phyloP scores from a whole-genome alignment of 208 protist species.

The Crithidia sp. region DNA sequence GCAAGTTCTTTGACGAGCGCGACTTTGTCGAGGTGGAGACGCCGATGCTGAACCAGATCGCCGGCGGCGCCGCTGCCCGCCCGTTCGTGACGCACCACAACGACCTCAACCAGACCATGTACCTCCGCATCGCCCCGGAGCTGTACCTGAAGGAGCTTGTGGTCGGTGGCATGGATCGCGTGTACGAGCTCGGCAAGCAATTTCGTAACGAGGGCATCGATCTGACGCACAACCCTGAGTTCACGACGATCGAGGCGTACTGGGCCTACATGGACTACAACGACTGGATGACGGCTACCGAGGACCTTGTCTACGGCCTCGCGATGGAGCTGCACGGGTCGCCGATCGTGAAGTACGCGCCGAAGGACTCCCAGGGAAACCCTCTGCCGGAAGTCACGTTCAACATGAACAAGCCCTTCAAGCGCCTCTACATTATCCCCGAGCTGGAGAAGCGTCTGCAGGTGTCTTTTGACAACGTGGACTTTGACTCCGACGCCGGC shows the following conservation, averaged over 20 bases:
- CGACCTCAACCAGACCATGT: conserved; percentile 98
- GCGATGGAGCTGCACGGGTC: conserved; percentile 95
- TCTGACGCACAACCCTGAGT: conserved; percentile 99
- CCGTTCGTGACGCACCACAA: conserved; percentile 99
- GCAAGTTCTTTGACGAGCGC: conserved; percentile 96
- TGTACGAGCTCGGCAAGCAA: conserved; percentile 99
- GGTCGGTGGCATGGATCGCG: conserved; percentile 99
- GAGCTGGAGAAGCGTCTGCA: conserved; percentile 94
- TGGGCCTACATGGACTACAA: conserved; percentile 99
- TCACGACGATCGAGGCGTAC: conserved; percentile 99
- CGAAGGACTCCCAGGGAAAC: conserved; percentile 88
- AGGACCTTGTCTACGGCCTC: conserved; percentile 96
- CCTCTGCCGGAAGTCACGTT: conserved; percentile 90
- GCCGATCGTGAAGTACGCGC: conserved; percentile 95
- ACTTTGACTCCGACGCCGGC: conserved; percentile 79
- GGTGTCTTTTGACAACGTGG: conserved; percentile 81
- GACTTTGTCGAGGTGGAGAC: conserved; percentile 99
- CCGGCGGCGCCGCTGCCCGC: conserved; percentile 98
- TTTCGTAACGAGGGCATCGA: conserved; percentile 99
- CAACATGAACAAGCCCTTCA: conserved; percentile 99
- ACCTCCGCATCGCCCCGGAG: conserved; percentile 99
- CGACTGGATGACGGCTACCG: conserved; percentile 98
- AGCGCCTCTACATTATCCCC: conserved; percentile 95
- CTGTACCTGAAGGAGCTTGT: conserved; percentile 99
- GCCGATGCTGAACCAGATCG: conserved; percentile 98